Conservation (phyloP, 2,329 filamentous ascomycete genomes). For the Mollisia scopiformis region DNA sequence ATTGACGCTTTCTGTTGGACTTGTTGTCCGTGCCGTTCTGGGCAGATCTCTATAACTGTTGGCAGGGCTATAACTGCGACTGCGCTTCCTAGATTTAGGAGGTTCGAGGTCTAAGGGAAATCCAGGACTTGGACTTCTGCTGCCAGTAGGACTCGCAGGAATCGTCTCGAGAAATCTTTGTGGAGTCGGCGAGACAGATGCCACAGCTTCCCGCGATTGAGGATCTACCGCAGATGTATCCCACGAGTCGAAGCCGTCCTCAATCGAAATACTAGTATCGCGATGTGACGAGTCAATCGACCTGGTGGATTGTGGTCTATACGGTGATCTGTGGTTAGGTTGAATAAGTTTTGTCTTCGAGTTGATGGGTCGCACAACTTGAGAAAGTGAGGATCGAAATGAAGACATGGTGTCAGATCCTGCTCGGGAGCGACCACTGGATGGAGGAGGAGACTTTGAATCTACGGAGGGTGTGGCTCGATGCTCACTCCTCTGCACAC, state of each 20-base stretch:
- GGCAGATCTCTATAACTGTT: slow-evolving; percentile 25
- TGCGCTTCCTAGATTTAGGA: slow-evolving; percentile 39
- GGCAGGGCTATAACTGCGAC: slow-evolving; percentile 36
- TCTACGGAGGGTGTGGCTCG: slow-evolving; percentile 25
- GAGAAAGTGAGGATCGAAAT: slow-evolving; percentile 51
- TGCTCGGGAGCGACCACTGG: slow-evolving; percentile 49
- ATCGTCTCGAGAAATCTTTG: slow-evolving; percentile 69
- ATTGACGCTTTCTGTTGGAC: slow-evolving; percentile 40
- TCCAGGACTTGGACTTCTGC: slow-evolving; percentile 67
- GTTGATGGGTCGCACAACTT: slow-evolving; percentile 55
- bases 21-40: slow-evolving; percentile 16
- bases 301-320: slow-evolving; percentile 52
- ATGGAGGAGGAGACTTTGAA: slow-evolving; percentile 37
- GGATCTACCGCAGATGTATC: slow-evolving; percentile 71
- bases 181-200: slow-evolving; percentile 39
- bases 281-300: slow-evolving; percentile 36
- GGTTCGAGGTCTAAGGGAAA: slow-evolving; percentile 59
- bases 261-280: slow-evolving; percentile 33
- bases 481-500: slow-evolving; percentile 14
- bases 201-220: slow-evolving; percentile 61
- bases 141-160: slow-evolving; percentile 65
- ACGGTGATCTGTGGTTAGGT: slow-evolving; percentile 41
- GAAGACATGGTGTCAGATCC: slow-evolving; percentile 50
- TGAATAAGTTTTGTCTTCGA: slow-evolving; percentile 59
- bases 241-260: slow-evolving; percentile 76